Conservation (phyloP, 129 eudicot genomes). For the Tagetes patula region DNA sequence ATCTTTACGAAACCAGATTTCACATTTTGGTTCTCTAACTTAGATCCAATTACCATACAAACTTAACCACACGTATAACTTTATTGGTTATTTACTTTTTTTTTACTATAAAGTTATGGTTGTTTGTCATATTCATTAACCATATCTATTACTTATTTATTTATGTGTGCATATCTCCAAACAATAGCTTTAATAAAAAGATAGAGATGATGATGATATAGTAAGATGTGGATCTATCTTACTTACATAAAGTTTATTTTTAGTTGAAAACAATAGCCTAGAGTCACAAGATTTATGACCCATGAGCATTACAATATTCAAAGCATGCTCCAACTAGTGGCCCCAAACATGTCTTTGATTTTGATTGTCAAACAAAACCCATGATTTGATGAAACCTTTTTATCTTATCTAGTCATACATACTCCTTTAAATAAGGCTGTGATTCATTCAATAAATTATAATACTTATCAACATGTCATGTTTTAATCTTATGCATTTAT, state of each 20-base stretch:
- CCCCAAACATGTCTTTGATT: not conserved
- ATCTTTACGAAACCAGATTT: too few species aligned
- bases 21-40: too few species aligned
- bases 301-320: slow-evolving; percentile 23
- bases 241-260: slow-evolving; percentile 9
- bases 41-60: too few species aligned
- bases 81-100: not conserved
- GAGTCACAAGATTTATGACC: slow-evolving; percentile 31
- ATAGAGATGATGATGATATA: slow-evolving; percentile 8
- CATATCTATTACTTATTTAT: not conserved
- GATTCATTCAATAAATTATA: not conserved
- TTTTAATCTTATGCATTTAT: slow-evolving; percentile 10
- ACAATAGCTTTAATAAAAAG: not conserved
- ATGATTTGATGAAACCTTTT: slow-evolving; percentile 23
- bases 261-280: slow-evolving; percentile 3
- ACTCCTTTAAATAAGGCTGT: not conserved
- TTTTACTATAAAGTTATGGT: too few species aligned
- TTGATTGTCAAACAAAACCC: slow-evolving; percentile 27
- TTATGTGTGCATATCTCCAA: not conserved
- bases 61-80: too few species aligned
- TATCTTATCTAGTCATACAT: slow-evolving; percentile 26
- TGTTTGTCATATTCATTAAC: too few species aligned
- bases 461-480: not conserved
- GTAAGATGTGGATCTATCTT: not conserved
- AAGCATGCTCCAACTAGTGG: slow-evolving; percentile 26